Evolutionary conservation across 129 eudicot genomes (phyloP).

Genomic region (Artemisia tridentata): DNA sequence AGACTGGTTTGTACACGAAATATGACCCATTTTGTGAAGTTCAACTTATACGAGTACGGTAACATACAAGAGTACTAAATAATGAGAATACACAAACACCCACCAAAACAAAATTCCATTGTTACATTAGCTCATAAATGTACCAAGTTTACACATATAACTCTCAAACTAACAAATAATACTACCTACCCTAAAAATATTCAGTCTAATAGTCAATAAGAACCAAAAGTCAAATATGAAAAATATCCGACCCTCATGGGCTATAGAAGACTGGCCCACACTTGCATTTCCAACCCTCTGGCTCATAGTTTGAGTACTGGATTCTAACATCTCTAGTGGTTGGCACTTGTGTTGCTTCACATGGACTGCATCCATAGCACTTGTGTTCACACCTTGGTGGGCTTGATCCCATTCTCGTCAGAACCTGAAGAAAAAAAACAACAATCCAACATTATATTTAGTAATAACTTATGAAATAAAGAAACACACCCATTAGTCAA

Average conservation of each 20-base stretch:
- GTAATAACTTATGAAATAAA: background rate
- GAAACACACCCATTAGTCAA: conserved; percentile 15
- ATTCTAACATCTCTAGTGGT: conserved; percentile 42
- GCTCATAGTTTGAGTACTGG: conserved; percentile 71
- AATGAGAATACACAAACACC: background rate
- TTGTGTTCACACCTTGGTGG: conserved; percentile 85
- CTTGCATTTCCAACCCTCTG: conserved; percentile 91
- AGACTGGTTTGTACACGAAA: too few relatives aligned
- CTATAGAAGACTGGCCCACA: conserved; percentile 62
- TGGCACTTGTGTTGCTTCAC: conserved; percentile 81
- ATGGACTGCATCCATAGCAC: conserved; percentile 75
- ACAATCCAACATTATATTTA: conserved; percentile 12
- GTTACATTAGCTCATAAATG: background rate
- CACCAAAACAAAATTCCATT: background rate
- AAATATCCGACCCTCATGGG: conserved; percentile 30
- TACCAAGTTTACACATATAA: too few relatives aligned
- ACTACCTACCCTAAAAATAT: background rate
- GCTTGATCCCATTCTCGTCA: conserved; percentile 61
- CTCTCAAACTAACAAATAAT: background rate
- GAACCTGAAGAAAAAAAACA: background rate
- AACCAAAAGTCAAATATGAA: conserved; percentile 1
- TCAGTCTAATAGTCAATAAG: background rate
- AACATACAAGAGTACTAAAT: too few relatives aligned
- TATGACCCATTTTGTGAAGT: too few relatives aligned
- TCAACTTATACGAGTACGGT: too few relatives aligned